Evolutionary conservation across 2,329 filamentous ascomycete genomes (phyloP), one percentile per base, ranked within the genome.

Genomic region (Rhinocladiella similis): DNA sequence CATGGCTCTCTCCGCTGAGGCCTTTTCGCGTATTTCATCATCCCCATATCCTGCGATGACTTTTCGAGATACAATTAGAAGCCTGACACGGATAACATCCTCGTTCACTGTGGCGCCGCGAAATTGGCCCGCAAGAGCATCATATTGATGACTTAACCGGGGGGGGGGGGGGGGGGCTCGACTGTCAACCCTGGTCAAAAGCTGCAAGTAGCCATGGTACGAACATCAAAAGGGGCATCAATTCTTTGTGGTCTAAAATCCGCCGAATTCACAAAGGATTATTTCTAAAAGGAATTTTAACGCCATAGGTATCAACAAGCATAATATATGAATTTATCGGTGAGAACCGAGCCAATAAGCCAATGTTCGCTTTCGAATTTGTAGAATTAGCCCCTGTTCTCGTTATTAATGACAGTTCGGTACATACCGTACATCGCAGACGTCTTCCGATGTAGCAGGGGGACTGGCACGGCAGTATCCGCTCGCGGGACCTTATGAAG

Each of bases 21-120:
- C 45, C 45, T 48, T 48, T 48, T 48, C 22, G 45, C 45, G 45
- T 48, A 48, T 48, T 48, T 46, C 42, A 46, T 46, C 42, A 46
- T 46, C 42, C 42, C 42, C 42, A 46, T 46, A 46, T 46, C 42
- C 42, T 46, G 42, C 42, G 42, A 46, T 46, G 42, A 46, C 42
- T 46, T 46, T 46, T 46, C 42, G 42, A 46, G 5, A 46, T 46
- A 46, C 42, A 46, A 46, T 46, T 46, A n/a, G 42, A 46, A 46
- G 42, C 42, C 42, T 46, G 42, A 46, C 42, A 22, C 42, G 42
- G 42, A 46, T 46, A 46, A 46, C 42, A 22, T 46, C 42, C 22
- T 25, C 22, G 22, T 25, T 25, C 22, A 25, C 42, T 46, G 42
- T 46, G 42, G 42, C 42, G 42, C 42, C 42, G 42, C 42, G 42